Percentiles rank a stretch among this genome's conserved stretches.
Conservation (phyloP, 2,329 filamentous ascomycete genomes). For the Allantophomopsis cytisporea region DNA sequence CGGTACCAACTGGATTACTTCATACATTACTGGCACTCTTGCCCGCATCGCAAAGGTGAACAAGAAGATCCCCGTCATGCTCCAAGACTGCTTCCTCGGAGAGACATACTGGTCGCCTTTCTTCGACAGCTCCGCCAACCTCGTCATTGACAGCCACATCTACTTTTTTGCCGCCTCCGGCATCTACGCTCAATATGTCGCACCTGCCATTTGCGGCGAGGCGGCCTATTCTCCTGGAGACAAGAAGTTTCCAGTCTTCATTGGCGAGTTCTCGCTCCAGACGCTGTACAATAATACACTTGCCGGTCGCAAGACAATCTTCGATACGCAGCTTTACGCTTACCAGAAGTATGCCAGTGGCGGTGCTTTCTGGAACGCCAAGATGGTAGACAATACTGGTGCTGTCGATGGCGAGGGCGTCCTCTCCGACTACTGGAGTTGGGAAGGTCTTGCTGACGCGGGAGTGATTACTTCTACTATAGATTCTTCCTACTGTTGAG, state of each 20-base stretch:
- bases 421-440: conserved; percentile 5
- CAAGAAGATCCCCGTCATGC: conserved; percentile 18
- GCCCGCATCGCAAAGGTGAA: conserved; percentile 12
- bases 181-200: conserved; percentile 13
- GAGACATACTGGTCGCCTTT: conserved; percentile 15
- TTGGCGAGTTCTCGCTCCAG: conserved; percentile 22
- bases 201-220: conserved; percentile 14
- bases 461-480: no score
- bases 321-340: conserved; percentile 19
- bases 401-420: conserved; percentile 5
- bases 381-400: conserved; percentile 4
- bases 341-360: conserved; percentile 19
- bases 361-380: conserved; percentile 17
- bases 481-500: no score
- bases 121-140: conserved; percentile 12
- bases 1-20: conserved; percentile 17
- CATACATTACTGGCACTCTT: conserved; percentile 18
- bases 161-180: conserved; percentile 17
- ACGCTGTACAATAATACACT: conserved; percentile 18
- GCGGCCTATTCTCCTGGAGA: conserved; percentile 8
- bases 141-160: conserved; percentile 18
- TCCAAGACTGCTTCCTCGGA: conserved; percentile 17
- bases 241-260: conserved; percentile 18
- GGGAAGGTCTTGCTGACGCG: no score
- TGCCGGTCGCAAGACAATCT: conserved; percentile 12